Evolutionary conservation across 2,329 filamentous ascomycete genomes (phyloP).

Genomic region (Aurifilum marmelostoma): DNA sequence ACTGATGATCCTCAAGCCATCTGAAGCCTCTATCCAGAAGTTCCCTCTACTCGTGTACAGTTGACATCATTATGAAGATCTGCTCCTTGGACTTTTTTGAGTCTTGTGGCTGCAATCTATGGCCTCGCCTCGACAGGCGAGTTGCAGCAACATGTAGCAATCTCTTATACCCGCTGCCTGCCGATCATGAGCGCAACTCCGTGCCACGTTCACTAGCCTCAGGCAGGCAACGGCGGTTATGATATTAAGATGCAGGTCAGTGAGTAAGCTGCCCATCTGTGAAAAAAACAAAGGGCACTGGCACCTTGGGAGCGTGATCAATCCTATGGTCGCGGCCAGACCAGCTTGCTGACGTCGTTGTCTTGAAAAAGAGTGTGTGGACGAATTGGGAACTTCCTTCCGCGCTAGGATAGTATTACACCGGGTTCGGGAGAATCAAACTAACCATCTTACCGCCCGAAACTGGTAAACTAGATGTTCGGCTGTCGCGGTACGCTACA

Average conservation of each 20-base stretch:
- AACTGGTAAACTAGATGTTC: neutral
- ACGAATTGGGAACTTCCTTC: neutral
- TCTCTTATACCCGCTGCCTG: neutral
- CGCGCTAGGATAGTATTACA: neutral
- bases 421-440: neutral
- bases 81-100: neutral
- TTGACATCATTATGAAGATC: neutral
- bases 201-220: neutral
- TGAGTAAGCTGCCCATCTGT: neutral
- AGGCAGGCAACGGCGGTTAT: neutral
- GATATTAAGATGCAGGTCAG: neutral
- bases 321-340: neutral
- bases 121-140: too few species aligned
- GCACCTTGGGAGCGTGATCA: neutral
- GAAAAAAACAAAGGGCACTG: neutral
- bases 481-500: neutral
- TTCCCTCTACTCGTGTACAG: neutral
- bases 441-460: neutral
- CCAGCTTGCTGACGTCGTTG: constrained; percentile 7
- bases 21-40: neutral
- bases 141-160: too few species aligned
- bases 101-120: neutral
- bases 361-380: neutral
- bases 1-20: neutral
- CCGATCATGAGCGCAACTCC: neutral